These are phyloP conservation scores for Nakazawaea wyomingensis DNA, from an alignment of 805 yeast species.

Conservation along the genomic window DNA sequence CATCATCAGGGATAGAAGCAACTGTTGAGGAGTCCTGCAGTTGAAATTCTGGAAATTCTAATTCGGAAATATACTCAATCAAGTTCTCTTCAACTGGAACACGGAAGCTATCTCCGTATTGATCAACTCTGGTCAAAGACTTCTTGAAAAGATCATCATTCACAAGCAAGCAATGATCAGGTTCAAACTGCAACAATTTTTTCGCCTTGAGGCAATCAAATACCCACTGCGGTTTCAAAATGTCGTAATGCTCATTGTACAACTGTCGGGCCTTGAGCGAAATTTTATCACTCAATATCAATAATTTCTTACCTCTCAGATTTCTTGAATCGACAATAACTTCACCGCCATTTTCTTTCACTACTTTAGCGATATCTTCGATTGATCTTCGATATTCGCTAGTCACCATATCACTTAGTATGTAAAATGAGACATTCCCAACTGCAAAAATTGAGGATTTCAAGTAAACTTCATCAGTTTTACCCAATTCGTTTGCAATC, in stretches of 20 bases:
- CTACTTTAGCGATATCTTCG: constrained; percentile 31
- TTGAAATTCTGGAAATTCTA: constrained; percentile 13
- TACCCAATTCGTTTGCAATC: constrained; percentile 15
- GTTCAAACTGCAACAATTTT: constrained; percentile 50
- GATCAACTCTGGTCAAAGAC: constrained; percentile 41
- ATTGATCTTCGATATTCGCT: constrained; percentile 23
- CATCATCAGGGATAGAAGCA: not conserved
- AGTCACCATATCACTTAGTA: constrained; percentile 44
- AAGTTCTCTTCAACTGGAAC: constrained; percentile 26
- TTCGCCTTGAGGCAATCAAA: constrained; percentile 51
- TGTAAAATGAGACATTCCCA: constrained; percentile 37
- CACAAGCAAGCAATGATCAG: constrained; percentile 47
- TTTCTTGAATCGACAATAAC: constrained; percentile 31
- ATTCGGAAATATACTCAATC: not conserved
- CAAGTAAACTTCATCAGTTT: constrained; percentile 7
- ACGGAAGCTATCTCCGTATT: constrained; percentile 57
- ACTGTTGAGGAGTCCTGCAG: too few relatives aligned
- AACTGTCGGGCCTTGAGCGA: constrained; percentile 35
- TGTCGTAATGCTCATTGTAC: constrained; percentile 47
- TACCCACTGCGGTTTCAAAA: constrained; percentile 69
- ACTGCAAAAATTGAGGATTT: constrained; percentile 30
- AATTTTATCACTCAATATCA: constrained; percentile 31
- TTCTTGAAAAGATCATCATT: constrained; percentile 23
- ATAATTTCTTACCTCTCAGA: constrained; percentile 17
- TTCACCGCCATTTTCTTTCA: constrained; percentile 47